Conservation (phyloP, 75 land plant species). For the Pinus taeda region DNA sequence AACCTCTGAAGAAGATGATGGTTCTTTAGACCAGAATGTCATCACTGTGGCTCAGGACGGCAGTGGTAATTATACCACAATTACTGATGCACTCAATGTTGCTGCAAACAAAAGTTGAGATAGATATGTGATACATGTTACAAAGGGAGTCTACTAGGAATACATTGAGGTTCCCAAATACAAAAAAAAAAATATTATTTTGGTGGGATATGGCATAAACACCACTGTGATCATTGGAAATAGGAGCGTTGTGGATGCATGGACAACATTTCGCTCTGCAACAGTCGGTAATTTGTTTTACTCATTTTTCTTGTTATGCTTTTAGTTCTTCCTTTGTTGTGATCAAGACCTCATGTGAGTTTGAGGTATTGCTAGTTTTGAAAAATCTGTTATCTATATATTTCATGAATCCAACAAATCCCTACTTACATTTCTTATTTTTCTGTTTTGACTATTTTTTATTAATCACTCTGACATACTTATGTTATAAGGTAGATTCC, state of each 20-base stretch:
- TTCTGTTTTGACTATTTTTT: too few relatives aligned
- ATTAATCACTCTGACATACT: too few relatives aligned
- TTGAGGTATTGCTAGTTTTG: too few relatives aligned
- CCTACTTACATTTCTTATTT: too few relatives aligned
- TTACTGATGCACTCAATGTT: constrained; percentile 39
- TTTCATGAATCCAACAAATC: too few relatives aligned
- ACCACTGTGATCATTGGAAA: constrained; percentile 57
- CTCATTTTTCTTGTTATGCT: neutral
- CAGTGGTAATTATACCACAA: constrained; percentile 37
- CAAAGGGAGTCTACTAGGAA: constrained; percentile 65
- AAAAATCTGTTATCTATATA: too few relatives aligned
- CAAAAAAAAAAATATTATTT: constrained; percentile 47
- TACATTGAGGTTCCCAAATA: constrained; percentile 41
- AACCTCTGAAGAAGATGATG: neutral
- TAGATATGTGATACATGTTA: constrained; percentile 62
- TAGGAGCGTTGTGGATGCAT: constrained; percentile 48
- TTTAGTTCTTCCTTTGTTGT: neutral
- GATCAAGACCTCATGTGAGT: too few relatives aligned
- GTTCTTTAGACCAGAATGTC: constrained; percentile 10
- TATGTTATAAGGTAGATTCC: too few relatives aligned
- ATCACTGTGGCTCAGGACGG: constrained; percentile 49
- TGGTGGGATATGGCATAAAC: constrained; percentile 60
- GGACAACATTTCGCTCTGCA: constrained; percentile 74
- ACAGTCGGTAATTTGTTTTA: constrained; percentile 53
- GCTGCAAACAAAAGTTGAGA: constrained; percentile 37